phyloP scores from a whole-genome alignment of 1,139 yeast genomes.

The Pichia sp. region DNA sequence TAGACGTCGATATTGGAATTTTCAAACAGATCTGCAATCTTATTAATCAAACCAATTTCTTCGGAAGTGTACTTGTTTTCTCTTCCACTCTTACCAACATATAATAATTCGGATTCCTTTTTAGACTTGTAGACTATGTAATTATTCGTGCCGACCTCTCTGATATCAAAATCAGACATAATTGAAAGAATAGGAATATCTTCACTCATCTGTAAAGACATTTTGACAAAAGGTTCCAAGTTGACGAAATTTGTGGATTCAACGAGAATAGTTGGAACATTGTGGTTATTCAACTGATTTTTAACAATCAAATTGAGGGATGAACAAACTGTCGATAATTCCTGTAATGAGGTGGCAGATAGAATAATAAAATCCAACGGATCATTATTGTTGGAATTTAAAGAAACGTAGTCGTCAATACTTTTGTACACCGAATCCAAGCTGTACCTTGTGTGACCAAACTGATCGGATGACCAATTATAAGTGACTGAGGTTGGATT shows the following conservation, averaged over 20 bases:
- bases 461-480: slow-evolving; percentile 28
- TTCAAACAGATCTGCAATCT: slow-evolving; percentile 30
- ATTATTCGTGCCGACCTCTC: slow-evolving; percentile 31
- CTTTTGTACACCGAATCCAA: slow-evolving; percentile 15
- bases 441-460: slow-evolving; percentile 28
- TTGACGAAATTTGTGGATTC: slow-evolving; percentile 70
- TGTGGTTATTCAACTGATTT: slow-evolving; percentile 21
- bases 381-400: background rate
- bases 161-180: slow-evolving; percentile 59
- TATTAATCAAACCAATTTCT: slow-evolving; percentile 28
- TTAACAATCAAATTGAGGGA: slow-evolving; percentile 32
- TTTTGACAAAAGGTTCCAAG: slow-evolving; percentile 57
- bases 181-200: slow-evolving; percentile 46
- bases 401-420: slow-evolving; percentile 5
- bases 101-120: slow-evolving; percentile 30
- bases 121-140: slow-evolving; percentile 31
- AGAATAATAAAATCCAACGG: slow-evolving; percentile 32
- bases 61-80: slow-evolving; percentile 23
- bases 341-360: slow-evolving; percentile 42
- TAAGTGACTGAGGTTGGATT: slow-evolving; percentile 14
- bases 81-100: slow-evolving; percentile 30
- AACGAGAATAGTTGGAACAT: slow-evolving; percentile 43
- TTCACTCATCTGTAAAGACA: slow-evolving; percentile 31
- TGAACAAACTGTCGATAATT: slow-evolving; percentile 35
- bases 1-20: slow-evolving; percentile 37